Evolutionary conservation across 2,329 filamentous ascomycete genomes (phyloP), one percentile per base, ranked within the genome.

Genomic region (Cladosporium sphaerospermum): DNA sequence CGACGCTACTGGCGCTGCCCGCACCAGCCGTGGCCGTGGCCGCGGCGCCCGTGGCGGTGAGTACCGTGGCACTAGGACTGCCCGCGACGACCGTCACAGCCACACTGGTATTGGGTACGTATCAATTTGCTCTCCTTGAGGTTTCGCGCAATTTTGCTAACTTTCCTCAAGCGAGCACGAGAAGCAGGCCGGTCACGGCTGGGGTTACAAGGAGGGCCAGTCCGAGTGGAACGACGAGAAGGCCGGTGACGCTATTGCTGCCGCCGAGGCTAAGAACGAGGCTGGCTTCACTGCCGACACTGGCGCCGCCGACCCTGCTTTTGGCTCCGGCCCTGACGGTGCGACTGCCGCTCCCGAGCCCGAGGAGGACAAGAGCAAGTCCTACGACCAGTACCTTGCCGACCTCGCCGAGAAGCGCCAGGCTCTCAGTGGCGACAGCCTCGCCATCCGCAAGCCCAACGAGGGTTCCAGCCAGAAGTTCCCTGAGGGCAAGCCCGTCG

Each of bases 391-490:
- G 62, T 99, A 96, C 79, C 82, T 95, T 51, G 88, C 84, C 69
- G 83, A 88, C 71, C 79, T 78, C 69, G 81, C 81, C 55, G 80
- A 83, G 73, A 92, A 91, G 82, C 91, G 89, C 78, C 75, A 82
- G 61, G 81, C 82, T 61, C 81, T 92, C 56, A 79, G 78, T 64
- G 73, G 78, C 60, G 81, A 81, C 64, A 73, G 76, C 63, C 80
- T 85, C 66, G 81, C 88, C 67, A 80, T 89, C 69, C 92, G 93
- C 77, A 84, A 90, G 78, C 78, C 92, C 73, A 96, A 97, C 79
- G 91, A 96, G 79, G 91, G 91, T 68, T 81, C 78, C 78, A 89
- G 89, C 79, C 92, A 93, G 83, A 93, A 96, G 82, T 96, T 91
- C 88, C 88, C 87, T 67, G 79, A 81, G 66, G 90, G 89, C 71